Base-by-base conservation (phyloP, 2,329 filamentous ascomycete genomes). In the Paraphaeosphaeria sporulosa region DNA sequence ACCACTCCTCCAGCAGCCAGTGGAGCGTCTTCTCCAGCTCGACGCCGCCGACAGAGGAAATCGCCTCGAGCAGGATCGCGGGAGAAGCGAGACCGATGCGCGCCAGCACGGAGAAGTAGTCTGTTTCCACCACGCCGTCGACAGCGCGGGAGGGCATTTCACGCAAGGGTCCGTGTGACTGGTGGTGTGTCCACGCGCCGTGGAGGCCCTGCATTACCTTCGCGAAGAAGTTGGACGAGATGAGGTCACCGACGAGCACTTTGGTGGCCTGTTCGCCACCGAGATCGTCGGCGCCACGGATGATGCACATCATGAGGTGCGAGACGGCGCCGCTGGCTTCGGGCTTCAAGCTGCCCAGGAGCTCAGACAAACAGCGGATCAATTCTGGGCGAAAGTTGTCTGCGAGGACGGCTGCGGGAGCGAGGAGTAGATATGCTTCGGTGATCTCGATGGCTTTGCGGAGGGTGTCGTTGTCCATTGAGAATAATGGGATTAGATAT, bases 91-190 rank as follows among this genome's bases (percentile, higher is more conserved):
- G 80, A 0, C 89, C 87, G 17, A 98, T 85, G 1, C 94, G 90
- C 1, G 92, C 89, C 2, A 99, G 83, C 2, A 98, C 88, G 4
- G 88, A 86, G 71, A 96, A 90, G 75, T 96, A 97, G 73, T 97
- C 92, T 0, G 91, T 91, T 72, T 97, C 89, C 0, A 91, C 89
- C 12, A 93, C 85, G 13, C 89, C 87, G 68, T 90, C 90, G 36
- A 97, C 86, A 32, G 87, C 86, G 43, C 89, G 86, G 21, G 87
- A 83, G 66, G 86, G 90, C 27, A 86, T 85, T 70, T 92, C 73
- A 17, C 71, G 70, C 38, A 76, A 91, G 0, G 94, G 94, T 0
- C 95, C 94, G 0, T 91, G 91, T 0, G 91, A 92, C 74, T 96
- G 89, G 68, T 91, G 89, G 2, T 92, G 89, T 34, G 64, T 59